Evolutionary conservation across 306 rosid genomes (phyloP).

Genomic region (Lotus japonicus): DNA sequence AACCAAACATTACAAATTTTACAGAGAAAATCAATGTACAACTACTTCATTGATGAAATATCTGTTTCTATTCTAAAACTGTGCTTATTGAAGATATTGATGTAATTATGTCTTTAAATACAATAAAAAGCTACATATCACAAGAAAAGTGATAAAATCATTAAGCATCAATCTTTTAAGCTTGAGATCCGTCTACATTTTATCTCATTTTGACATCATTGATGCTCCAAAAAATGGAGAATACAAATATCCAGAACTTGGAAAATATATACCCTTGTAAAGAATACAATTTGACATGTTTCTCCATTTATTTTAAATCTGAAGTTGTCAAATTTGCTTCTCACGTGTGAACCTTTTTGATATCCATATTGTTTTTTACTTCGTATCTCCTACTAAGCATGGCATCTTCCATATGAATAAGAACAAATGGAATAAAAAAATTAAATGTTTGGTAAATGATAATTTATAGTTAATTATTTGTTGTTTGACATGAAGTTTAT

Average conservation of each 20-base stretch:
- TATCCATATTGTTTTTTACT: neutral
- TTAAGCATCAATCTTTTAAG: neutral
- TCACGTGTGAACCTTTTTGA: neutral
- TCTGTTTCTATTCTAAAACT: neutral
- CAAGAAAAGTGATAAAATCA: neutral
- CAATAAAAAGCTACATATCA: neutral
- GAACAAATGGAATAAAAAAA: neutral
- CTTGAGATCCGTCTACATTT: neutral
- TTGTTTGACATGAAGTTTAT: constrained; percentile 2
- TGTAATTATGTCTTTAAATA: neutral
- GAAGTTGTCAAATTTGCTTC: neutral
- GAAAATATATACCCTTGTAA: neutral
- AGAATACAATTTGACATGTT: neutral
- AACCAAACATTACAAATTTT: too few species aligned
- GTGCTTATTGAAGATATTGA: neutral
- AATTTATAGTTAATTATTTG: neutral
- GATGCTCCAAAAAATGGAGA: neutral
- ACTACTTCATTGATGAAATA: neutral
- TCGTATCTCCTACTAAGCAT: too few species aligned
- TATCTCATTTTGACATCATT: neutral
- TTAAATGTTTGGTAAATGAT: neutral
- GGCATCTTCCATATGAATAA: neutral
- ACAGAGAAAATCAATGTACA: neutral
- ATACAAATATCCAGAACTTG: neutral
- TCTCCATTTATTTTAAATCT: constrained; percentile 2